Base-by-base conservation (phyloP, 257 asterid species). In the Solanum ossicruentum region DNA sequence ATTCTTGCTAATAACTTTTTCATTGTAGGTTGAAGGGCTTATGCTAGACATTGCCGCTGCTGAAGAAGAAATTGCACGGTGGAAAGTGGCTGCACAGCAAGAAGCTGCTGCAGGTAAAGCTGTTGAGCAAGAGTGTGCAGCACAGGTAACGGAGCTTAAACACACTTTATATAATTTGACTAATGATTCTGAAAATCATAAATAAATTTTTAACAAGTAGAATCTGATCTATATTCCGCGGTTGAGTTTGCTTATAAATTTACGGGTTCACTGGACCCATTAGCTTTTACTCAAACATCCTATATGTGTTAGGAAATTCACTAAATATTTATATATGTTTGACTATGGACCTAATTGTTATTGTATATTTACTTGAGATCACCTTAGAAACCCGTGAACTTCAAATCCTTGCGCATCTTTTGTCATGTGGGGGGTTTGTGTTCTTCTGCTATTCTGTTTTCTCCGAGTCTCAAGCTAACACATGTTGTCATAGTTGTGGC, bases 91-190 rank as follows among this genome's bases (percentile, higher is more conserved):
- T 55, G 99, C 99, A 55, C 97, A 95, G 85, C 96, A 96, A 89
- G 99, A 95, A 92, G 99, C 99, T 87, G 98, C 92, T 85, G 98
- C 98, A 32, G 99, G 99, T 80, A 92, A 93, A 90, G 97, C 96
- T 85, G 92, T 96, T 86, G 99, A 96, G 85, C 92, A 93, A 84
- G 97, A 95, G 73, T 96, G 90, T 85, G 84, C 88, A 57, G 86
- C 92, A 12, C 97, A 95, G 98, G 99, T 93, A 92, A 56, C 61
- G 54, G 54, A 80, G 13, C 51, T 60, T 87, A 55, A 72, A 47
- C 1, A 2, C 63, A 28, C 65, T 77, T 51, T 26, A 26, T 77
- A 47, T 51, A 77, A 23, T 51, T 49, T 49, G 5, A 77, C 13
- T 49, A 51, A 51, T 77, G 21, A 52, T 77, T 16, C 47, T 52